Percentiles rank a stretch among this genome's conserved stretches.
phyloP scores from a whole-genome alignment of 1,284 basidiomycete species.

The Ustilago crameri region DNA sequence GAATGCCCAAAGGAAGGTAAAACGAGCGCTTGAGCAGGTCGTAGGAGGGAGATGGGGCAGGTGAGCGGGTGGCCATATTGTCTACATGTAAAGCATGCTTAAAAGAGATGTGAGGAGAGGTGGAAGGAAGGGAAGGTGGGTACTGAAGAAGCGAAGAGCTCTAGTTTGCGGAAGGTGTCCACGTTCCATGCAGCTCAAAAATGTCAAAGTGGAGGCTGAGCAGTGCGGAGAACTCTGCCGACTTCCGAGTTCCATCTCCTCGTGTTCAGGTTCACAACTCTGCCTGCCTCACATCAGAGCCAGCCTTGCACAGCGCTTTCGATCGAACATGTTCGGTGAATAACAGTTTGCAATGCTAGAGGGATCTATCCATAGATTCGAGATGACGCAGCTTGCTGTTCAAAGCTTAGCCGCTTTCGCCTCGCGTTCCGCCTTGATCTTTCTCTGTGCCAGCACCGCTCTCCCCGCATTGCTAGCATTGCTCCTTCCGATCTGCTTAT shows the following conservation, averaged over 20 bases:
- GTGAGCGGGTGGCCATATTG: background rate
- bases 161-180: slow-evolving; percentile 8
- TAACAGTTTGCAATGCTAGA: background rate
- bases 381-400: background rate
- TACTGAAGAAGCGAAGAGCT: background rate
- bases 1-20: slow-evolving; percentile 18
- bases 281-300: too few relatives aligned
- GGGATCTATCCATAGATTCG: background rate
- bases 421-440: slow-evolving; percentile 29
- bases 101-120: background rate
- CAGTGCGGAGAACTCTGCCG: slow-evolving; percentile 1
- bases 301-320: too few relatives aligned
- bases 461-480: slow-evolving; percentile 50
- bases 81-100: background rate
- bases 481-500: slow-evolving; percentile 30
- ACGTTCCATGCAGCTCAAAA: slow-evolving; percentile 13
- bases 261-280: background rate
- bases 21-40: slow-evolving; percentile 15
- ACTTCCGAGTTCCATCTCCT: slow-evolving; percentile 1
- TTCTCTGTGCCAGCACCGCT: slow-evolving; percentile 48
- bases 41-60: background rate
- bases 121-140: background rate
- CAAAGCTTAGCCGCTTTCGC: slow-evolving; percentile 16
- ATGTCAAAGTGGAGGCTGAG: slow-evolving; percentile 19
- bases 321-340: too few relatives aligned